A percentile compares a stretch with the other conserved stretches of the same genome.
Conservation (phyloP, 352 stramenopile species). For the Phytopythium litorale region DNA sequence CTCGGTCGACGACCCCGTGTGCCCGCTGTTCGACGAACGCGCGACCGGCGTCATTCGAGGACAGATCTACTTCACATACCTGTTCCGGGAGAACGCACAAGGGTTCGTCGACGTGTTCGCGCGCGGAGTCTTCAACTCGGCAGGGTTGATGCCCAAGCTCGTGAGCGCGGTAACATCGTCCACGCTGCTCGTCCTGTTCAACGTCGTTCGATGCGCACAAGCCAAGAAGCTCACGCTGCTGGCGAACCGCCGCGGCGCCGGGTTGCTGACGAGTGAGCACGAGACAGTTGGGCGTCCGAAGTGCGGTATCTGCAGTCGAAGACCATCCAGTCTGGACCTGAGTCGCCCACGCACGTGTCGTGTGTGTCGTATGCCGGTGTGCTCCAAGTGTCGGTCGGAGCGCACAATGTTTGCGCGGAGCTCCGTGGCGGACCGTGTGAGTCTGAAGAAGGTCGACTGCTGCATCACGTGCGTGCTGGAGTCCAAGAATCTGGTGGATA, state of each 20-base stretch:
- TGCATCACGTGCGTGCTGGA: constrained; percentile 32
- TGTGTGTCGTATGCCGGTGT: constrained; percentile 10
- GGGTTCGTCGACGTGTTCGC: constrained; percentile 44
- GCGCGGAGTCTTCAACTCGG: constrained; percentile 39
- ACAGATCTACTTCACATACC: constrained; percentile 19
- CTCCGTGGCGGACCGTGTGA: neutral
- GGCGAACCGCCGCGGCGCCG: constrained; percentile 14
- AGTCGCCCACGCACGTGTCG: constrained; percentile 17
- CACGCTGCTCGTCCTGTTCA: constrained; percentile 31
- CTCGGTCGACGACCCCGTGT: constrained; percentile 39
- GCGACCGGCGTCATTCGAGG: constrained; percentile 27
- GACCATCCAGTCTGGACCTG: neutral
- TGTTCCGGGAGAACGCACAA: constrained; percentile 35
- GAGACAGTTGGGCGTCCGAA: neutral
- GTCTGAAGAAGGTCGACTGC: constrained; percentile 17
- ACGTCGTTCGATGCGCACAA: constrained; percentile 36
- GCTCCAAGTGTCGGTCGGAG: constrained; percentile 12
- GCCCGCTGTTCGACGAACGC: constrained; percentile 28
- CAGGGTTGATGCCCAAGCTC: constrained; percentile 22
- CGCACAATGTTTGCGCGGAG: constrained; percentile 2
- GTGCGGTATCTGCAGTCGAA: neutral
- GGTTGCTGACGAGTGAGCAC: neutral
- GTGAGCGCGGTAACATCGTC: constrained; percentile 26
- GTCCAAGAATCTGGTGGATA: constrained; percentile 18
- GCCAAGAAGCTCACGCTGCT: constrained; percentile 58